Base-by-base conservation (phyloP, 495 filamentous ascomycete species). In the Echria macrotheca region DNA sequence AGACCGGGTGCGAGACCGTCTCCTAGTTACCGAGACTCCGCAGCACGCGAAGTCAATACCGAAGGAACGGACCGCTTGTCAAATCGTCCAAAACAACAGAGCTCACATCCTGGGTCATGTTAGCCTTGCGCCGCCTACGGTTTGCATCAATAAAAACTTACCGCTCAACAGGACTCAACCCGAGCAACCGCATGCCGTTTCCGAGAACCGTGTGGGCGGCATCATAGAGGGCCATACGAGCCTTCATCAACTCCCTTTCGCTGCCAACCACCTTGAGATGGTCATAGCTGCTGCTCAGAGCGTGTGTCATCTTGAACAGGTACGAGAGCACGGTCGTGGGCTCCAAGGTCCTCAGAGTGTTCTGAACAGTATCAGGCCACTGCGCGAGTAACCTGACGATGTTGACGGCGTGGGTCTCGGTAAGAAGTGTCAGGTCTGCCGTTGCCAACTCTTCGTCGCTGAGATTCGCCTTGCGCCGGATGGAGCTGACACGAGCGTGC, bases 291-390 rank as follows among this genome's bases (percentile, higher is more conserved):
- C 82, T 86, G 72, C 85, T 91, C 46, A 95, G 67, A 42, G 81
- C 74, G 63, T 93, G 89, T 1, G 87, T 94, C 84, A 95, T 85
- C 68, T 82, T 84, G 74, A 91, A 91, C 36, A 95, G 78, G 68
- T 93, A 95, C 9, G 81, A 82, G 25, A 95, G 70, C 41, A 94
- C 68, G 0, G 80, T 82, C 7, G 77, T 76, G 5, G 82, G 83
- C 61, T 86, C 82, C 5, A 80, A 71, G 0, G 81, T 83, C 59
- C 77, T 79, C 18, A 84, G 69, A 0, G 81, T 82, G 49, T 82
- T 82, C 55, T 77, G 69, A 14, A 82, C 67, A 1, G 80, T 76
- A 52, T 86, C 82, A 5, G 82, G 82, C 63, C 79, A 86, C 53
- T 83, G 79, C 0, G 78, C 73, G 18, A 86, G 68, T 18, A 79